These are phyloP conservation scores for Gloeostereum incarnatum DNA, from an alignment of 768 basidiomycete genomes.

Conservation along the genomic window DNA sequence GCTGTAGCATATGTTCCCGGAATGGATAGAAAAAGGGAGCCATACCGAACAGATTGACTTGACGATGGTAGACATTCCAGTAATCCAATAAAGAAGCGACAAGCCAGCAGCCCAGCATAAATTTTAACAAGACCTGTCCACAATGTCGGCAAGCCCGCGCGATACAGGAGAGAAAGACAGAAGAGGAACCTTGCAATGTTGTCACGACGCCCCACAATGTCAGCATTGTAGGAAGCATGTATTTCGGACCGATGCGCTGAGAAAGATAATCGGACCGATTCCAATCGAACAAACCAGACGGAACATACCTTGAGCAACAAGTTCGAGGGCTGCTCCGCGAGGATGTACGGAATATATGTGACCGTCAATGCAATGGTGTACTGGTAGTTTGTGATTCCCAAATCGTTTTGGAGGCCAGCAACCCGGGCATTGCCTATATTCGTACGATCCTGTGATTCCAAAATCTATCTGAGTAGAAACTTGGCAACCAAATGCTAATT, in stretches of 20 bases:
- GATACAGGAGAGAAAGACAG: not conserved
- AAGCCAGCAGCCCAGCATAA: constrained; percentile 34
- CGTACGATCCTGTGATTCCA: constrained; percentile 30
- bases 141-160: constrained; percentile 12
- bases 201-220: constrained; percentile 62
- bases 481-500: not conserved
- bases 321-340: constrained; percentile 53
- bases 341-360: constrained; percentile 45
- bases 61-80: constrained; percentile 27
- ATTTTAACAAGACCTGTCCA: constrained; percentile 37
- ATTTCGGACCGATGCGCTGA: constrained; percentile 44
- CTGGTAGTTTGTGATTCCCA: constrained; percentile 38
- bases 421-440: constrained; percentile 55
- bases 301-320: constrained; percentile 39
- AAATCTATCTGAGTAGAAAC: not conserved
- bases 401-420: constrained; percentile 48
- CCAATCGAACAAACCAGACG: not conserved
- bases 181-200: constrained; percentile 42
- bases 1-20: constrained; percentile 21
- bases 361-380: constrained; percentile 43
- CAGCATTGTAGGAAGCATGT: constrained; percentile 52
- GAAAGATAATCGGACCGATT: constrained; percentile 8
- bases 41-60: constrained; percentile 26
- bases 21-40: constrained; percentile 23
- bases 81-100: constrained; percentile 43